Conservation (phyloP, 176 grass and related monocot genomes). For the Aegilops umbellulata region DNA sequence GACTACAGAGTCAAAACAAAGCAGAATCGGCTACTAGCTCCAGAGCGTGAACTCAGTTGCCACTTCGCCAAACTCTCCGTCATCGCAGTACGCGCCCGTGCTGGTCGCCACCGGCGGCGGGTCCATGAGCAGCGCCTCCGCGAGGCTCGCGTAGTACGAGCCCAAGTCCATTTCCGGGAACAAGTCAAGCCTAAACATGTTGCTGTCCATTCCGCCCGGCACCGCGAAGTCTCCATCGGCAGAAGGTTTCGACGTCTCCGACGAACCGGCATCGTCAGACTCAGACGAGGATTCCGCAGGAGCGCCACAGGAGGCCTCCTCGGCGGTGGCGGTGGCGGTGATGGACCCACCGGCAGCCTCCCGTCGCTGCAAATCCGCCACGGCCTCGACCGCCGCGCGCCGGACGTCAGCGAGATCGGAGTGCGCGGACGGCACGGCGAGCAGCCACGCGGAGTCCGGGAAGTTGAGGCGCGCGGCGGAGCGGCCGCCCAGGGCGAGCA, state of each 20-base stretch:
- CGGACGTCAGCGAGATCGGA: constrained; percentile 34
- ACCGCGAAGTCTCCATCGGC: neutral
- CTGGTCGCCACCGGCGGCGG: constrained; percentile 2
- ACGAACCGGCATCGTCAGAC: neutral
- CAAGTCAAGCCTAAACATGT: neutral
- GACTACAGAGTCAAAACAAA: constrained; percentile 6
- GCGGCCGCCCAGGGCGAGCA: constrained; percentile 39
- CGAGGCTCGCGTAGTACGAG: constrained; percentile 43
- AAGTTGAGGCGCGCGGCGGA: constrained; percentile 53
- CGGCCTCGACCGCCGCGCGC: constrained; percentile 38
- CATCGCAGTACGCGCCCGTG: constrained; percentile 7
- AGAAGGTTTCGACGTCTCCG: neutral
- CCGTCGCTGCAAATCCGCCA: constrained; percentile 28
- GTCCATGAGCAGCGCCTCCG: constrained; percentile 52
- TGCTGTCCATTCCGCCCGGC: neutral
- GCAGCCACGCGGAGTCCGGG: constrained; percentile 53
- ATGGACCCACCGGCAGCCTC: neutral
- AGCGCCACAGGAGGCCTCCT: neutral
- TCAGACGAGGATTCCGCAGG: neutral
- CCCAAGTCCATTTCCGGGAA: constrained; percentile 34
- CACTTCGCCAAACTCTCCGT: neutral
- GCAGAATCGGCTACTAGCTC: constrained; percentile 22
- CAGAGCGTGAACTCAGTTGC: constrained; percentile 24
- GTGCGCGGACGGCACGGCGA: constrained; percentile 26
- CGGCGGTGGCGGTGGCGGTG: too few species aligned